Evolutionary conservation across 2,329 filamentous ascomycete genomes (phyloP), one percentile per base, ranked within the genome.

Genomic region (Aspergillus spinulosporus): DNA sequence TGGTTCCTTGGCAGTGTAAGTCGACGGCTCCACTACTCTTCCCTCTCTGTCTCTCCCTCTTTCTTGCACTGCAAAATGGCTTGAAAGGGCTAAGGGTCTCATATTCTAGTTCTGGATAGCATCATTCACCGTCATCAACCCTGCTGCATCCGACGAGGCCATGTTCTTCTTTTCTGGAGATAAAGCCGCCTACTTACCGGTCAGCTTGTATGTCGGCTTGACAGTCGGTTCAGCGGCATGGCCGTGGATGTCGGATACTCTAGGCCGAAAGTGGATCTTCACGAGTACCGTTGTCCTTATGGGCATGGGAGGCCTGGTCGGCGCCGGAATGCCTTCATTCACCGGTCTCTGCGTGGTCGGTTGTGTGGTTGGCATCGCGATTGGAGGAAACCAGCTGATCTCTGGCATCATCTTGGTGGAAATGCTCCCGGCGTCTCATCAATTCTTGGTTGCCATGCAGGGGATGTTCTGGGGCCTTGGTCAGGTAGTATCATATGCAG

Each of bases 331-430:
- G 61, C 61, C 62, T 11, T 57, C 59, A 1, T 64, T 64, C 40
- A 62, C 56, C 3, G 58, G 59, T 75, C 70, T 65, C 6, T 64
- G 54, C 36, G 60, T 65, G 1, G 57, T 64, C 3, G 57, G 63
- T 28, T 60, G 51, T 34, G 57, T 65, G 11, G 55, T 65, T 3
- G 63, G 63, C 28, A 58, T 63, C 34, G 62, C 60, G 1, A 53
- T 59, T 2, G 63, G 56, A 1, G 62, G 63, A 2, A 65, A 65
- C 11, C 57, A 62, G 39, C 32, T 48, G 7, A 57, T 65, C 12
- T 57, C 55, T 31, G 57, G 57, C 1, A 58, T 59, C 28, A 61
- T 61, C 32, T 49, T 64, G 3, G 14, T 64, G 5, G 63, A 65
- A 32, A 59, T 43, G 1, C 14, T 65, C 3, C 63, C 63, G 6